Evolutionary conservation across 2,329 filamentous ascomycete species (phyloP).

Genomic region (Penicillium sp.): DNA sequence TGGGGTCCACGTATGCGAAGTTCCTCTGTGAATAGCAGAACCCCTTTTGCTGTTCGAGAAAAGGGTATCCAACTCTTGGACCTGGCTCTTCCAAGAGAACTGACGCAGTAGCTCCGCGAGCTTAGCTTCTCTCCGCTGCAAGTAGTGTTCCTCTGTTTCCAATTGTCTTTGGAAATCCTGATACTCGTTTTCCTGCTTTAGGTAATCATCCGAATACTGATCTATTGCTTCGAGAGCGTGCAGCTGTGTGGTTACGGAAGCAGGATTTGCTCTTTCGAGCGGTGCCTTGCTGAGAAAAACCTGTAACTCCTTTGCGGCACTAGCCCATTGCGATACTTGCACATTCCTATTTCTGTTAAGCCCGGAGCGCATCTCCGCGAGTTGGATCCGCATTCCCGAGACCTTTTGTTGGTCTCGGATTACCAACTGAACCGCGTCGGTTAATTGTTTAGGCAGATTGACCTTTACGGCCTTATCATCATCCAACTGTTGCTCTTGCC

Average conservation of each 20-base stretch:
- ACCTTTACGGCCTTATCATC: background rate
- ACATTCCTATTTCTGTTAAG: background rate
- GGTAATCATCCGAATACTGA: slow-evolving; percentile 20
- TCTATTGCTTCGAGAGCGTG: slow-evolving; percentile 17
- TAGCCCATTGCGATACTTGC: background rate
- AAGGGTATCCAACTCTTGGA: background rate
- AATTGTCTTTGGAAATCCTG: slow-evolving; percentile 24
- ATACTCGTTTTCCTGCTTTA: slow-evolving; percentile 23
- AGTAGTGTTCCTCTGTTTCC: slow-evolving; percentile 22
- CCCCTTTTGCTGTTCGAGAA: background rate
- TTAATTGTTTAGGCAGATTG: background rate
- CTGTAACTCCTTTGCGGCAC: background rate
- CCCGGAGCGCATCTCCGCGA: background rate
- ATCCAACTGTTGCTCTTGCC: background rate
- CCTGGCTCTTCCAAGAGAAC: background rate
- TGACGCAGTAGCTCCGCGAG: slow-evolving; percentile 14
- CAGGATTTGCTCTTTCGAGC: slow-evolving; percentile 1
- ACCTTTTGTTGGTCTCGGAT: slow-evolving; percentile 6
- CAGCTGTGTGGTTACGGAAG: slow-evolving; percentile 14
- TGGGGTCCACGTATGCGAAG: background rate
- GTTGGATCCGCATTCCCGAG: slow-evolving; percentile 6
- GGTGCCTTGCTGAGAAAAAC: background rate
- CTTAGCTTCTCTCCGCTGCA: slow-evolving; percentile 20
- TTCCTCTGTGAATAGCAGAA: background rate
- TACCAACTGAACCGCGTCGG: background rate